These are phyloP conservation scores for Blastocystis sp. DNA, from an alignment of 352 stramenopile species.

Conservation along the genomic window DNA sequence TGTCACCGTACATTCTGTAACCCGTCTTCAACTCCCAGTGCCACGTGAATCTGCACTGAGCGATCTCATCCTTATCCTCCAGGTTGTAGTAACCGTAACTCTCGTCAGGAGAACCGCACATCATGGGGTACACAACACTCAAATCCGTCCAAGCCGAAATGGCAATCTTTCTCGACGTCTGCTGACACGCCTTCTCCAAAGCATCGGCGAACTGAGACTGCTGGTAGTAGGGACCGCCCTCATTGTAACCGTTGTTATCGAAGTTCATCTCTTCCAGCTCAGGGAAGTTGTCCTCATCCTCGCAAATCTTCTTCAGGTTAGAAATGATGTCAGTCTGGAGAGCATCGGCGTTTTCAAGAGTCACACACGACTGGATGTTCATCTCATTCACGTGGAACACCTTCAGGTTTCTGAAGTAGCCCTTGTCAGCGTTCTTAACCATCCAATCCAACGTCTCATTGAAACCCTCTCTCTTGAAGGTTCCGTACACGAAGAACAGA, in stretches of 20 bases:
- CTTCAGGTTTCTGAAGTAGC: slow-evolving; percentile 32
- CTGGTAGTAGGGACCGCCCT: not conserved
- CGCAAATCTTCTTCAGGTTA: slow-evolving; percentile 17
- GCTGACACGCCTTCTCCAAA: not conserved
- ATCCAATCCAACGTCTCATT: not conserved
- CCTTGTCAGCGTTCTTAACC: slow-evolving; percentile 8
- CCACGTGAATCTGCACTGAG: slow-evolving; percentile 39
- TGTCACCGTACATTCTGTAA: not conserved
- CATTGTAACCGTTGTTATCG: slow-evolving; percentile 33
- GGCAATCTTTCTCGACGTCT: not conserved
- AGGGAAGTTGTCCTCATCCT: slow-evolving; percentile 45
- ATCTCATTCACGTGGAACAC: not conserved
- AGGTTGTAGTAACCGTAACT: slow-evolving; percentile 34
- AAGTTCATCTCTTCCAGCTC: slow-evolving; percentile 9
- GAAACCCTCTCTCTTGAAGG: slow-evolving; percentile 8
- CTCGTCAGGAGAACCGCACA: slow-evolving; percentile 1
- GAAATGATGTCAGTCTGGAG: not conserved
- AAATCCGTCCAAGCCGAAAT: slow-evolving; percentile 23
- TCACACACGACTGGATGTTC: not conserved
- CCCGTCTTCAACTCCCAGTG: not conserved
- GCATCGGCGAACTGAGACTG: not conserved
- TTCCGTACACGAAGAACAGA: not conserved
- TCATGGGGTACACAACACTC: not conserved
- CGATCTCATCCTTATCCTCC: not conserved
- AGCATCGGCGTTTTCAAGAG: not conserved